Percentiles rank a stretch among this genome's conserved stretches.
Evolutionary conservation across 202 grass and related monocot species (phyloP).

Genomic region (Digitaria exilis): DNA sequence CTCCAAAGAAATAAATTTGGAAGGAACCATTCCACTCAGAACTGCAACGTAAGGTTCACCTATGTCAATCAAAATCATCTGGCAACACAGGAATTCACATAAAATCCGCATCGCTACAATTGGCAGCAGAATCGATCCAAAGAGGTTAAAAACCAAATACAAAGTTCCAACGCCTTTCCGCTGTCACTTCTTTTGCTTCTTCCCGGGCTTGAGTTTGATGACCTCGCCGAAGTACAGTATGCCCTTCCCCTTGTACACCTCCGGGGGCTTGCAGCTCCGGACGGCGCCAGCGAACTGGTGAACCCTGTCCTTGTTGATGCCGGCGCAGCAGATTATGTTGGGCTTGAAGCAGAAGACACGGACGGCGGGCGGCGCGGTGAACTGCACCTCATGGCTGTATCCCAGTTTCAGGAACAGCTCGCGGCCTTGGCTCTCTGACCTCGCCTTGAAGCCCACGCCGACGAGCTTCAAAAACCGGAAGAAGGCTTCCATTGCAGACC

Average conservation of each 20-base stretch:
- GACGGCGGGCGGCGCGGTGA: conserved; percentile 65
- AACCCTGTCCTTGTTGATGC: conserved; percentile 75
- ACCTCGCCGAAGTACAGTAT: conserved; percentile 76
- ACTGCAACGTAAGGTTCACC: neutral
- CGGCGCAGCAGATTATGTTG: conserved; percentile 79
- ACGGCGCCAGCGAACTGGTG: conserved; percentile 73
- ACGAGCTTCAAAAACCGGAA: conserved; percentile 80
- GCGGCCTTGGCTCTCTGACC: conserved; percentile 66
- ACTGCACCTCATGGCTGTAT: conserved; percentile 84
- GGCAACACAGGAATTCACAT: neutral
- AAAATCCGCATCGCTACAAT: neutral
- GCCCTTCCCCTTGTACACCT: conserved; percentile 90
- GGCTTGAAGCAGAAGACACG: conserved; percentile 87
- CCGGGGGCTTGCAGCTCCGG: conserved; percentile 74
- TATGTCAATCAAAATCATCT: neutral
- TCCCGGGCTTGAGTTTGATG: conserved; percentile 68
- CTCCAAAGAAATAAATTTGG: neutral
- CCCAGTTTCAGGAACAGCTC: conserved; percentile 86
- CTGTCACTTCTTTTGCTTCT: conserved; percentile 63
- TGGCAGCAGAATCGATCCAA: neutral
- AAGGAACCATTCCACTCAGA: neutral
- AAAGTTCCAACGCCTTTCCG: neutral
- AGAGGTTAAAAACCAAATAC: neutral
- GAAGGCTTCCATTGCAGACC: conserved; percentile 57
- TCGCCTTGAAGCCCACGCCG: conserved; percentile 79